Evolutionary conservation across 352 stramenopile species (phyloP), one percentile per base, ranked within the genome.

Genomic region (Phytophthora lateralis): DNA sequence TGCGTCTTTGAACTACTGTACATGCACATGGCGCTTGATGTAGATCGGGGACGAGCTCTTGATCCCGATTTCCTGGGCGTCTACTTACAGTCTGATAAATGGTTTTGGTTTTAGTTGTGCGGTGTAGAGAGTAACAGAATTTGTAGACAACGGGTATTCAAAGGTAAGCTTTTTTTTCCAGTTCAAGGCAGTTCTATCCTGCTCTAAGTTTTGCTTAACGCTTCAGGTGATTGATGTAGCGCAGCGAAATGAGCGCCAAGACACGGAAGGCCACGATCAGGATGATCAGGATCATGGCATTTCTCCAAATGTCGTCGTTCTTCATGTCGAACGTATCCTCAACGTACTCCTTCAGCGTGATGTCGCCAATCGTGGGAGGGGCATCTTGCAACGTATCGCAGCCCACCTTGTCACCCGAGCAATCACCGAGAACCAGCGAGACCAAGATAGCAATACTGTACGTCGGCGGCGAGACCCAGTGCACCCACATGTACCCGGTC

Each of bases 141-240:
- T 37, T 37, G 30, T 15, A 37, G 30, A 20, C 35, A 42, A 4
- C 12, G 15, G 5, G 4, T 24, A 44, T 14, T 17, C 12, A 45
- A 45, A 55, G 12, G 38, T 44, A 41, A 26, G 15, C 6, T 39
- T 45, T 35, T 35, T 20, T 17, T 54, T 26, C 17, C 17, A 21
- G 38, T 44, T 39, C 32, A 17, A 11, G 43, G 29, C n/a, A 44
- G n/a, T 44, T 26, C 17, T 26, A 44, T 14, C 38, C 38, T 44
- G 6, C 38, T 15, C 30, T 15, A 12, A 15, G 0, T 44, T 42
- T 17, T 50, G 26, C 20, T 41, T 73, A 77, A n/a, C 68, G 53
- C 58, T 78, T 78, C n/a, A 73, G 61, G 29, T 84, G 64, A 57
- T 75, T 80, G 39, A 87, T 61, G 54, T 71, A 87, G 3, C 75